Evolutionary conservation across 2,329 filamentous ascomycete genomes (phyloP), one percentile per base, ranked within the genome.

Genomic region (Aspergillus tamarii): DNA sequence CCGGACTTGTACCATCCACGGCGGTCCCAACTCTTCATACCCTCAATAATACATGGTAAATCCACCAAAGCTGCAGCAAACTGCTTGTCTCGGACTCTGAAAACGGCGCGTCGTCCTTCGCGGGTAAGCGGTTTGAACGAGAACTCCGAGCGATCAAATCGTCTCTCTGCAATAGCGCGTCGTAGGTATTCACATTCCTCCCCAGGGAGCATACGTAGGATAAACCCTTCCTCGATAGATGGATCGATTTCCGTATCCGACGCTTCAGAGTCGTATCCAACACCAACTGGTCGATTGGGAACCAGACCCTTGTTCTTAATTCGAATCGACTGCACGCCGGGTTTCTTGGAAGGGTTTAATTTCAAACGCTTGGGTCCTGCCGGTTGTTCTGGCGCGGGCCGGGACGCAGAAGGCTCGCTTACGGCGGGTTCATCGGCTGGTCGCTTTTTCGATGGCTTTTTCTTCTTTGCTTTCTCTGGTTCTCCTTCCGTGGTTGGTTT

Each of bases 261-360:
- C 14, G 94, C 93, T 78, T 98, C 95, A 3, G 94, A 97, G 76
- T 99, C 95, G 78, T 98, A 99, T 9, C 94, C 95, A 61, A 96
- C 93, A 58, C 95, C 95, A 1, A 88, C 86, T 6, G 89, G 88
- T 67, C 92, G 87, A 36, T 86, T 82, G 8, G 91, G 90, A 1
- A 87, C 84, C 66, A 88, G 86, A n/a, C 89, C 90, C 70, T 89
- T 88, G 56, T 87, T 83, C 72, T 88, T 90, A 62, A 92, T 80
- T 60, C 86, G 86, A 61, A 89, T 81, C 36, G 76, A 82, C 64
- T 79, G 79, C 16, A 79, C 68, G 4, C 73, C 74, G 0, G 77
- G 76, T 55, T 78, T 76, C 61, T 79, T 80, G 21, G 77, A 73
- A 26, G 74, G 67, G 60, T 75, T 80, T 36, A 80, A 63, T 60